Conservation (phyloP, 2,329 filamentous ascomycete genomes). For the Botrytis deweyae region DNA sequence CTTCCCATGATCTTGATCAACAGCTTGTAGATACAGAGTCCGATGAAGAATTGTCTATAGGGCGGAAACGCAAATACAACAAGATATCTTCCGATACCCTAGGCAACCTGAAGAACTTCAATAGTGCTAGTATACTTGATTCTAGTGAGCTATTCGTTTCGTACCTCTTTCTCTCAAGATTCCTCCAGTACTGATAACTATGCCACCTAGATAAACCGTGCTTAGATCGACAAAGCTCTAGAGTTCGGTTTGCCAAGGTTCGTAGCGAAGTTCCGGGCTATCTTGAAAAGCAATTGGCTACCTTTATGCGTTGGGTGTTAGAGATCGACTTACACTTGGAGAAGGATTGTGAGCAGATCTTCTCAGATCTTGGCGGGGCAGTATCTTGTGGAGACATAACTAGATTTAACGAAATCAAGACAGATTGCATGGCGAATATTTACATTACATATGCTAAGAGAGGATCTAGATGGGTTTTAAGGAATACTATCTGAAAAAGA, state of each 20-base stretch:
- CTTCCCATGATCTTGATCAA: neutral
- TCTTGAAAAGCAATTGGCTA: neutral
- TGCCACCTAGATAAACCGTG: neutral
- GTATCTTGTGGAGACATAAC: neutral
- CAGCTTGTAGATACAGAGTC: neutral
- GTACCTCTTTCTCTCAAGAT: neutral
- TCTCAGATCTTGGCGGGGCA: neutral
- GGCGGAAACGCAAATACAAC: neutral
- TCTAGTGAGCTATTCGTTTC: neutral
- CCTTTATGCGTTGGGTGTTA: neutral
- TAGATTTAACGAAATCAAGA: neutral
- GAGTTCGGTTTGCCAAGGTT: neutral
- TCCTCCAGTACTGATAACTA: neutral
- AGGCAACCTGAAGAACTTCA: neutral
- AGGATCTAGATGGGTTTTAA: slow-evolving; percentile 7
- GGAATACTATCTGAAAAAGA: neutral
- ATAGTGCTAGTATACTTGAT: neutral
- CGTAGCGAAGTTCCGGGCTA: neutral
- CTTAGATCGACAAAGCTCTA: neutral
- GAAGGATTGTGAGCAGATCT: neutral
- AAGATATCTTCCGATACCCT: neutral
- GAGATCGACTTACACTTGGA: neutral
- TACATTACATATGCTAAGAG: neutral
- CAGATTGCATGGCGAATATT: slow-evolving; percentile 1
- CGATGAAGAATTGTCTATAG: neutral